Conservation (phyloP, 495 filamentous ascomycete species). For the Acidomyces sp. region DNA sequence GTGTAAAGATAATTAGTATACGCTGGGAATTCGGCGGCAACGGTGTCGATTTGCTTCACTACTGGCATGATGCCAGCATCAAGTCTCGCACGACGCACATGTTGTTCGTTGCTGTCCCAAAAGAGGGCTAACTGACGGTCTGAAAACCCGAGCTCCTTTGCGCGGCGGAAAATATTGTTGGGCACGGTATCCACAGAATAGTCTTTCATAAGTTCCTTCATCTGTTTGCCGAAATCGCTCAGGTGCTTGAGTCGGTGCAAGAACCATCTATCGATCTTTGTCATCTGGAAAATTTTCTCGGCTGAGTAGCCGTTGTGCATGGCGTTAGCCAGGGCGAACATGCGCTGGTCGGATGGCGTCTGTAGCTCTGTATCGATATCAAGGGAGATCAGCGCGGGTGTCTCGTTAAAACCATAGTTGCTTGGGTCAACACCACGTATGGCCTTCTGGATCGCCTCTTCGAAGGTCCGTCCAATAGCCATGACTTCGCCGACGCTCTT, state of each 20-base stretch:
- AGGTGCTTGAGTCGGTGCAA: conserved; percentile 77
- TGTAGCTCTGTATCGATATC: conserved; percentile 93
- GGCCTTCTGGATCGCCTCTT: conserved; percentile 97
- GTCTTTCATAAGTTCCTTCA: conserved; percentile 38
- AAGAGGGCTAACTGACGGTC: conserved; percentile 91
- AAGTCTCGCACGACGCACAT: conserved; percentile 64
- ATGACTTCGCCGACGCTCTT: conserved; percentile 99
- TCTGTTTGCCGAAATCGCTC: conserved; percentile 66
- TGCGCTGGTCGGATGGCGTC: conserved; percentile 90
- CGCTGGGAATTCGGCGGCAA: conserved; percentile 91
- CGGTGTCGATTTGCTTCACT: conserved; percentile 97
- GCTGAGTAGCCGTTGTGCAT: conserved; percentile 90
- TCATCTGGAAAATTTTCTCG: conserved; percentile 94
- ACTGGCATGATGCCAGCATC: conserved; percentile 76
- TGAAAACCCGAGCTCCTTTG: conserved; percentile 87
- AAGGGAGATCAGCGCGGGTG: conserved; percentile 84
- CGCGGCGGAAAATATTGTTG: conserved; percentile 51
- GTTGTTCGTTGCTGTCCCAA: conserved; percentile 82
- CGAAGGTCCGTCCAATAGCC: conserved; percentile 92
- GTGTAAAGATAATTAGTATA: conserved; percentile 95
- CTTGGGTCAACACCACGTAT: conserved; percentile 89
- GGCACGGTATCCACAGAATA: conserved; percentile 61
- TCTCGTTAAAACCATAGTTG: conserved; percentile 92
- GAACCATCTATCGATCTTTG: conserved; percentile 98
- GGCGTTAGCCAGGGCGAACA: conserved; percentile 95